Percentiles rank a stretch among this genome's conserved stretches.
These are phyloP conservation scores for Cephalotrichum gorgonifer DNA, from an alignment of 2,329 filamentous ascomycete species.

Conservation along the genomic window DNA sequence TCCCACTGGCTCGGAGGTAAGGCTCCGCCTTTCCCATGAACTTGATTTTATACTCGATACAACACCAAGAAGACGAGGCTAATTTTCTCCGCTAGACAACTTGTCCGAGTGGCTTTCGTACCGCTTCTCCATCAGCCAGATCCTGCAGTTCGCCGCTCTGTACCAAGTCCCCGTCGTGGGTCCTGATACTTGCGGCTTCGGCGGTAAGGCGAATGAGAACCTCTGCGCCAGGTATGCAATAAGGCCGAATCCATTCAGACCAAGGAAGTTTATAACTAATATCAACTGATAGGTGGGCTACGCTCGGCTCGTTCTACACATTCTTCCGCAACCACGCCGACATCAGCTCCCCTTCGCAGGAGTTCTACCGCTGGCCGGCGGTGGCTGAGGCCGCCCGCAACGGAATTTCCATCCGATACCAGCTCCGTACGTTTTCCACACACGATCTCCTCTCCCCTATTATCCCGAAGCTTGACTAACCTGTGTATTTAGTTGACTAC, in stretches of 20 bases:
- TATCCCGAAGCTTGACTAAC: background rate
- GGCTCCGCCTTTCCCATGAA: slow-evolving; percentile 45
- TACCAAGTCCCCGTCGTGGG: slow-evolving; percentile 62
- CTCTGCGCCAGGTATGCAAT: slow-evolving; percentile 48
- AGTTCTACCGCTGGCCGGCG: slow-evolving; percentile 56
- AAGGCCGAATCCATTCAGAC: background rate
- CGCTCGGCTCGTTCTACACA: slow-evolving; percentile 54
- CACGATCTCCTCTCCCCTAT: background rate
- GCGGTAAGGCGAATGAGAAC: slow-evolving; percentile 45
- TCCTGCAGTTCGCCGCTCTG: slow-evolving; percentile 51
- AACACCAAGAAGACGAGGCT: slow-evolving; percentile 8
- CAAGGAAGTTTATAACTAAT: background rate
- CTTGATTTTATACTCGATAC: slow-evolving; percentile 24
- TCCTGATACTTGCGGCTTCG: slow-evolving; percentile 70
- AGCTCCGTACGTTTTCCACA: slow-evolving; percentile 26
- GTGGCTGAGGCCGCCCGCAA: slow-evolving; percentile 53
- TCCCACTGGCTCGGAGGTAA: slow-evolving; percentile 50
- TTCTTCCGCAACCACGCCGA: slow-evolving; percentile 60
- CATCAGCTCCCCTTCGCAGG: slow-evolving; percentile 34
- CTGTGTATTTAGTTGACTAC: too few relatives aligned
- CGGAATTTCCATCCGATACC: slow-evolving; percentile 59
- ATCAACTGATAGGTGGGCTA: slow-evolving; percentile 50
- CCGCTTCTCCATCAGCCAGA: slow-evolving; percentile 44
- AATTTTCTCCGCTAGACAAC: slow-evolving; percentile 37
- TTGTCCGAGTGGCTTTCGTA: slow-evolving; percentile 45